Percentiles rank a stretch among this genome's conserved stretches.
These are phyloP conservation scores for Acanthamoeba healyi DNA, from an alignment of 208 protist genomes.

Conservation along the genomic window DNA sequence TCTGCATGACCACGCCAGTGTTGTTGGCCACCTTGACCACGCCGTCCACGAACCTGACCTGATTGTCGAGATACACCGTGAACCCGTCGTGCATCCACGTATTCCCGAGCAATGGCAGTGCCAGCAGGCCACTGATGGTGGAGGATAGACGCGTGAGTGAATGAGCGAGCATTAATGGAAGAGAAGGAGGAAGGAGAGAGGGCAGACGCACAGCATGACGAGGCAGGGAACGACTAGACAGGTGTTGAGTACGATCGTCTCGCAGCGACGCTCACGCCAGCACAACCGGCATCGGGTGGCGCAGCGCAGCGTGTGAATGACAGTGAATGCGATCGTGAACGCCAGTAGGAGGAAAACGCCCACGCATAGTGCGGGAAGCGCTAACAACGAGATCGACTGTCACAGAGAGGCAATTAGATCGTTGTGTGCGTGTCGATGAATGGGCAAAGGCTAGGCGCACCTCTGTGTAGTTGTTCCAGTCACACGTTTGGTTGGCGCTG, in stretches of 20 bases:
- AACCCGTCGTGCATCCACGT: background rate
- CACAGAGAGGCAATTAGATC: background rate
- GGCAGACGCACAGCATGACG: background rate
- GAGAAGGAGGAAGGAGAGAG: too few relatives aligned
- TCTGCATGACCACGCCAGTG: background rate
- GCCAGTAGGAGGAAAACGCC: background rate
- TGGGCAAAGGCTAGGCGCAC: background rate
- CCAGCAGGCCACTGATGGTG: background rate
- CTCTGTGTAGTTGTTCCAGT: background rate
- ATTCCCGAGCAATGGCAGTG: background rate
- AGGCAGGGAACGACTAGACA: background rate
- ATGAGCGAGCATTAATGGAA: background rate
- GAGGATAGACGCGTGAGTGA: background rate
- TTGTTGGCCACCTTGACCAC: background rate
- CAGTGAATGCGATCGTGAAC: background rate
- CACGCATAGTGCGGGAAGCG: background rate
- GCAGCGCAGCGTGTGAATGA: slow-evolving; percentile 4
- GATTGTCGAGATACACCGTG: background rate
- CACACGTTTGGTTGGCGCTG: background rate
- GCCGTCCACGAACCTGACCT: background rate
- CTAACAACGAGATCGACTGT: slow-evolving; percentile 15
- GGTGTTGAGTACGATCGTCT: background rate
- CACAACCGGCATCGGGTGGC: background rate
- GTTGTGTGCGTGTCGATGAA: background rate
- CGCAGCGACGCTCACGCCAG: background rate